A percentile compares a stretch with the other conserved stretches of the same genome.
phyloP scores from a whole-genome alignment of 2,329 filamentous ascomycete genomes.

The Hymenoscyphus infarciens region DNA sequence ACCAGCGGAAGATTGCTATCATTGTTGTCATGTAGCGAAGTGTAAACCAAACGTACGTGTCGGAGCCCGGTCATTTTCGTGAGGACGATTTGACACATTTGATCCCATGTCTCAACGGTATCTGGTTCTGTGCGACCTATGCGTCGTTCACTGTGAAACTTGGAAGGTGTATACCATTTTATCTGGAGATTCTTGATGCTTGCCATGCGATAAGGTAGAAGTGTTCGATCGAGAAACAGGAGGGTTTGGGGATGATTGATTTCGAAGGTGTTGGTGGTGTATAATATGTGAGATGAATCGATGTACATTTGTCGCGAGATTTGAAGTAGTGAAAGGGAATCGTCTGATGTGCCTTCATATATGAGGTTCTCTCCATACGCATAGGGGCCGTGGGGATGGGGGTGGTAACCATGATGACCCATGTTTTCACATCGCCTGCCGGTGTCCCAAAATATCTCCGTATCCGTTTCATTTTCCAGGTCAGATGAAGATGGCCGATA shows the following conservation, averaged over 20 bases:
- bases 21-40: no score
- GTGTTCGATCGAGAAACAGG: slow-evolving; percentile 6
- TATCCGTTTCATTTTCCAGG: no score
- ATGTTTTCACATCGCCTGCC: no score
- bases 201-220: not conserved
- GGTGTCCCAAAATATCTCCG: no score
- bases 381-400: no score
- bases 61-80: slow-evolving; percentile 5
- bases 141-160: not conserved
- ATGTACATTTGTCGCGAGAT: slow-evolving; percentile 3
- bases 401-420: no score
- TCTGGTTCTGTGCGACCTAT: not conserved
- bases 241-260: slow-evolving; percentile 5
- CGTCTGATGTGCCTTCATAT: not conserved
- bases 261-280: slow-evolving; percentile 6
- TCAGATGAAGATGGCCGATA: no score
- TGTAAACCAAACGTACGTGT: not conserved
- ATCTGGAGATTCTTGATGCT: slow-evolving; percentile 1
- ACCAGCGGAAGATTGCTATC: no score
- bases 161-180: not conserved
- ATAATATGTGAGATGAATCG: slow-evolving; percentile 2
- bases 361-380: not conserved
- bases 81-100: not conserved
- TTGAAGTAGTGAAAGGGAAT: not conserved
- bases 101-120: slow-evolving; percentile 2